Evolutionary conservation across 768 basidiomycete genomes (phyloP), one percentile per base, ranked within the genome.

Genomic region (Serendipita sp.): DNA sequence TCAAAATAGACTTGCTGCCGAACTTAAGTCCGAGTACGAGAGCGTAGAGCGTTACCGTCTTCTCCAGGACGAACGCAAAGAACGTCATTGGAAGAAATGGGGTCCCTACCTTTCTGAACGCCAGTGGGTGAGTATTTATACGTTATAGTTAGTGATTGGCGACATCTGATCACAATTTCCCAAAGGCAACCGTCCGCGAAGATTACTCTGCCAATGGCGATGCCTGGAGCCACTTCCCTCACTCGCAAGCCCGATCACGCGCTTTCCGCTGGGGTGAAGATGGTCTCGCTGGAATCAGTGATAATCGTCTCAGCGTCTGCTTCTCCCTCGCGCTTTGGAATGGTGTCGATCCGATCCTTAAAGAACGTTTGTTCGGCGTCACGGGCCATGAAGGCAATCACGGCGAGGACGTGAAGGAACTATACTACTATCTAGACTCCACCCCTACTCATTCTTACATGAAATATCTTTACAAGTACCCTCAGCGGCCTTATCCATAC

Each of bases 401-500:
- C 72, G 96, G 96, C 66, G 96, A 99, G 74, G 96, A 99, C 70
- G 93, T 95, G 76, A 98, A 98, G 74, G 96, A 99, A 71, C 76
- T 98, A 30, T 99, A 99, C 73, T 99, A 95, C 72, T 99, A 99
- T 73, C 82, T 99, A 65, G 96, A 98, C 72, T 95, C 91, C 41
- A 97, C 96, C 1, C 96, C 96, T 41, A 97, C 96, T 1, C 96
- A 99, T 70, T 96, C 94, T 3, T 99, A 98, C 80, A 98, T 99
- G 96, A 99, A 99, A 73, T 97, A 90, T 74, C 76, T 97, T 63
- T 99, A 99, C 82, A 99, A 99, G 72, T 99, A 99, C 68, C 94
- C 96, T 13, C 96, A 99, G 72, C 78, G 83, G 68, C 77, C 79
- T 34, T 99, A 81, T 73, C 96, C 96, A 1, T 99, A 99, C 73